A percentile compares a stretch with the other conserved stretches of the same genome.
These are phyloP conservation scores for Microsporum canis DNA, from an alignment of 2,329 filamentous ascomycete species.

Conservation along the genomic window DNA sequence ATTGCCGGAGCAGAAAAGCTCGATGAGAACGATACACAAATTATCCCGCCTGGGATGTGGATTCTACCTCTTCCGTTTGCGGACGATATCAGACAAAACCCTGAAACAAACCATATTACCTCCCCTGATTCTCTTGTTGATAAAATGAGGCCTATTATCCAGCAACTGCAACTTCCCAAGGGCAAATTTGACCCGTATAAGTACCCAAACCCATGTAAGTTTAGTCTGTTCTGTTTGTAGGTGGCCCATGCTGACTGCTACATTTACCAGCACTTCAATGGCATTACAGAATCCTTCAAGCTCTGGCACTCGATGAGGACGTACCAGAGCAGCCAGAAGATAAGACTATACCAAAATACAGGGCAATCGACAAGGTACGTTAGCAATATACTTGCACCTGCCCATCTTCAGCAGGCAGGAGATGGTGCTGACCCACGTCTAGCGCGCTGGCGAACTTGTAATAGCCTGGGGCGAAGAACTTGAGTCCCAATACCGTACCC, in stretches of 20 bases:
- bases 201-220: constrained; percentile 67
- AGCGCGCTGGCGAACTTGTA: constrained; percentile 65
- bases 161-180: constrained; percentile 80
- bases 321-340: constrained; percentile 64
- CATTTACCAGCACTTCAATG: constrained; percentile 59
- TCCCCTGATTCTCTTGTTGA: constrained; percentile 64
- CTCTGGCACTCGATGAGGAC: constrained; percentile 83
- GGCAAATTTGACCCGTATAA: constrained; percentile 71
- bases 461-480: constrained; percentile 64
- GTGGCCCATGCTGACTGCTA: not conserved
- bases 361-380: constrained; percentile 66
- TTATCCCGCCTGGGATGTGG: constrained; percentile 76
- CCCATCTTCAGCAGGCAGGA: not conserved
- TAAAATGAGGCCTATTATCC: constrained; percentile 68
- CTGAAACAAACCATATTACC: constrained; percentile 47
- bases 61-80: constrained; percentile 77
- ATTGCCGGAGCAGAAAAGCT: constrained; percentile 59
- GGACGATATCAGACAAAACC: constrained; percentile 71
- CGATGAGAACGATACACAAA: constrained; percentile 56
- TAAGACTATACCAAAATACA: constrained; percentile 70
- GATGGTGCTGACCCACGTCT: not conserved
- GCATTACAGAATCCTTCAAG: constrained; percentile 92
- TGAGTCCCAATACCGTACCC: constrained; percentile 44
- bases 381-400: not conserved
- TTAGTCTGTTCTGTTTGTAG: not conserved